phyloP scores from a whole-genome alignment of 2,329 filamentous ascomycete genomes.

The Pseudofabraea citricarpa region DNA sequence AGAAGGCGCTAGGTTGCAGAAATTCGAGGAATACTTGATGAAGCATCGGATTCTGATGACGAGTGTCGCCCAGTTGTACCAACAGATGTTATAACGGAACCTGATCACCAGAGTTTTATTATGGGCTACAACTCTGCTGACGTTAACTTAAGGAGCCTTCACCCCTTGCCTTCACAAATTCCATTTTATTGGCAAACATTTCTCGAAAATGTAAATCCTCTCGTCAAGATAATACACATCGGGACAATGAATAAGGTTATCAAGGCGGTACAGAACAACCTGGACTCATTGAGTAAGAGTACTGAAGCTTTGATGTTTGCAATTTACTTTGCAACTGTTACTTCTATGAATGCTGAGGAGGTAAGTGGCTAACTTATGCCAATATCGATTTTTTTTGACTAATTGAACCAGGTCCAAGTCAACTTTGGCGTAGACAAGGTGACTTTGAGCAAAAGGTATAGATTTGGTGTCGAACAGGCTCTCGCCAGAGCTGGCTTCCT shows the following conservation, averaged over 20 bases:
- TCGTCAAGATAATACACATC: slow-evolving; percentile 67
- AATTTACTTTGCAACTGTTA: slow-evolving; percentile 51
- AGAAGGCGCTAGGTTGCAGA: slow-evolving; percentile 23
- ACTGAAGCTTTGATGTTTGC: slow-evolving; percentile 46
- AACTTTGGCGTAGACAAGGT: slow-evolving; percentile 38
- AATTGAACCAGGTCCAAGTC: slow-evolving; percentile 20
- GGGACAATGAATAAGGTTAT: slow-evolving; percentile 60
- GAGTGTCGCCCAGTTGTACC: slow-evolving; percentile 17
- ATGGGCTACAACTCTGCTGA: slow-evolving; percentile 69
- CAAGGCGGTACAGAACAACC: slow-evolving; percentile 53
- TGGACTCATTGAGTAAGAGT: slow-evolving; percentile 45
- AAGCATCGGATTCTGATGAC: slow-evolving; percentile 20
- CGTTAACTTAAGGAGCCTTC: slow-evolving; percentile 59
- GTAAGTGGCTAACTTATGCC: slow-evolving; percentile 11
- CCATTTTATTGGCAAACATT: slow-evolving; percentile 66
- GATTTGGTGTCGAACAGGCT: slow-evolving; percentile 49
- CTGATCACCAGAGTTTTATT: slow-evolving; percentile 66
- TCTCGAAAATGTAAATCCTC: slow-evolving; percentile 68
- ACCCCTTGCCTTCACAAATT: slow-evolving; percentile 62
- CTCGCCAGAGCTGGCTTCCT: slow-evolving; percentile 50
- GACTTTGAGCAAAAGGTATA: slow-evolving; percentile 40
- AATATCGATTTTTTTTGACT: slow-evolving; percentile 1
- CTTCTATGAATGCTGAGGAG: slow-evolving; percentile 29
- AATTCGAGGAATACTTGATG: slow-evolving; percentile 25
- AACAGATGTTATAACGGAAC: slow-evolving; percentile 52